A percentile compares a stretch with the other conserved stretches of the same genome.
These are phyloP conservation scores for Trypanosoma cruzi DNA, from an alignment of 208 protist genomes.

Conservation along the genomic window DNA sequence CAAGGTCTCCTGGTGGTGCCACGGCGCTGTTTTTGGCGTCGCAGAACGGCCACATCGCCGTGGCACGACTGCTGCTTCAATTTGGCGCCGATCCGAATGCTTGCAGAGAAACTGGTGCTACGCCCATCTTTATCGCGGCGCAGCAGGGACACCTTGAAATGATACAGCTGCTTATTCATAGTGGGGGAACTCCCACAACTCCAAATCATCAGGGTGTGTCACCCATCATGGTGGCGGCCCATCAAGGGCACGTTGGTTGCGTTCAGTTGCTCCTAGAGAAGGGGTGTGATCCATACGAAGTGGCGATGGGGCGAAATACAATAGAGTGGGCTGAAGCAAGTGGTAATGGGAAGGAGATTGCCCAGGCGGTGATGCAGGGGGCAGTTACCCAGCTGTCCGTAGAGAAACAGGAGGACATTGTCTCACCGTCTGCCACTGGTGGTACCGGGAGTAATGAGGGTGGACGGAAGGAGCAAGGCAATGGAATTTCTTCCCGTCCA, in stretches of 20 bases:
- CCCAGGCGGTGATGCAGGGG: constrained; percentile 3
- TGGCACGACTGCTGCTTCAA: constrained; percentile 19
- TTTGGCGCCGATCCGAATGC: constrained; percentile 22
- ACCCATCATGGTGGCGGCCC: constrained; percentile 44
- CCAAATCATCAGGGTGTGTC: constrained; percentile 32
- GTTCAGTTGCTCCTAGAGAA: constrained; percentile 21
- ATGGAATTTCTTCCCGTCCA: neutral
- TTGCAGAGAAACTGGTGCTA: constrained; percentile 21
- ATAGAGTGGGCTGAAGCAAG: constrained; percentile 33
- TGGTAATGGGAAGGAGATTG: constrained; percentile 11
- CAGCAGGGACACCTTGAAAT: constrained; percentile 26
- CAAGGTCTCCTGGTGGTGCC: constrained; percentile 12
- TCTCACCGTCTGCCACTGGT: neutral
- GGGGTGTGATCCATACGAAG: constrained; percentile 26
- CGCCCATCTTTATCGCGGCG: constrained; percentile 33
- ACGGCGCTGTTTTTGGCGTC: constrained; percentile 38
- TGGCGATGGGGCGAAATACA: constrained; percentile 21
- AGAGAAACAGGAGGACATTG: neutral
- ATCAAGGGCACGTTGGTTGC: constrained; percentile 31
- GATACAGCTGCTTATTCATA: constrained; percentile 22
- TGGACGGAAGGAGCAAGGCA: neutral
- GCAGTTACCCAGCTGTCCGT: neutral
- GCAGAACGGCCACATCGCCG: constrained; percentile 30
- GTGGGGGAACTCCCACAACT: constrained; percentile 5
- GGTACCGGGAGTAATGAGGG: neutral